These are phyloP conservation scores for Aegilops bicornis DNA, from an alignment of 176 grass and related monocot species.

Conservation along the genomic window DNA sequence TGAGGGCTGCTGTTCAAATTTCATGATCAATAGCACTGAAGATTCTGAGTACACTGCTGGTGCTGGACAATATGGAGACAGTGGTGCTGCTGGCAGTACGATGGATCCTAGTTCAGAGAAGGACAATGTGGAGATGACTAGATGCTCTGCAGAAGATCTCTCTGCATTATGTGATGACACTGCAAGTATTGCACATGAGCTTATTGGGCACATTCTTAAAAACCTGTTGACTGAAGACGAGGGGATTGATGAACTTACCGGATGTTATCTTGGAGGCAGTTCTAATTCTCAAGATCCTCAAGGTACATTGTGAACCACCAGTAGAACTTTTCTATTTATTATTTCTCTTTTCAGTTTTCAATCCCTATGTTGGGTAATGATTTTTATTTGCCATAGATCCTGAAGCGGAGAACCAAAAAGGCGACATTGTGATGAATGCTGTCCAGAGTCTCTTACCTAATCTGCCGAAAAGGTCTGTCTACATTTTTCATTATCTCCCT, in stretches of 20 bases:
- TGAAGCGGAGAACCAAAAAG: constrained; percentile 14
- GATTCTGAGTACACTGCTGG: constrained; percentile 11
- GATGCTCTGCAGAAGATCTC: neutral
- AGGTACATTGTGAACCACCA: constrained; percentile 35
- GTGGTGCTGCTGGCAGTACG: neutral
- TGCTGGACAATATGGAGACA: neutral
- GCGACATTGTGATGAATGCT: constrained; percentile 51
- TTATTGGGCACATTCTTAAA: constrained; percentile 22
- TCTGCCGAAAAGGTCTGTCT: constrained; percentile 50
- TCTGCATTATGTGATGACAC: constrained; percentile 23
- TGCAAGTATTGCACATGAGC: constrained; percentile 25
- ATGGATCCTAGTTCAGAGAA: neutral
- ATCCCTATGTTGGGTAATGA: constrained; percentile 9
- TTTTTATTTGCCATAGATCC: constrained; percentile 4
- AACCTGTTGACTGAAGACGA: constrained; percentile 15
- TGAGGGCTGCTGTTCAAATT: constrained; percentile 21
- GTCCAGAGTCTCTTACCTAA: constrained; percentile 51
- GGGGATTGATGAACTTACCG: constrained; percentile 2
- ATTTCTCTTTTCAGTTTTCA: constrained; percentile 12
- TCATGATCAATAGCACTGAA: constrained; percentile 6
- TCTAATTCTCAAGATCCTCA: constrained; percentile 9
- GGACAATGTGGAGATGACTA: neutral
- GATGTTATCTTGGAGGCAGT: constrained; percentile 7
- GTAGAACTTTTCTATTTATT: constrained; percentile 14
- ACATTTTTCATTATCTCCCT: neutral